These are phyloP conservation scores for Globisporangium okanoganense DNA, from an alignment of 352 stramenopile species.

Conservation along the genomic window DNA sequence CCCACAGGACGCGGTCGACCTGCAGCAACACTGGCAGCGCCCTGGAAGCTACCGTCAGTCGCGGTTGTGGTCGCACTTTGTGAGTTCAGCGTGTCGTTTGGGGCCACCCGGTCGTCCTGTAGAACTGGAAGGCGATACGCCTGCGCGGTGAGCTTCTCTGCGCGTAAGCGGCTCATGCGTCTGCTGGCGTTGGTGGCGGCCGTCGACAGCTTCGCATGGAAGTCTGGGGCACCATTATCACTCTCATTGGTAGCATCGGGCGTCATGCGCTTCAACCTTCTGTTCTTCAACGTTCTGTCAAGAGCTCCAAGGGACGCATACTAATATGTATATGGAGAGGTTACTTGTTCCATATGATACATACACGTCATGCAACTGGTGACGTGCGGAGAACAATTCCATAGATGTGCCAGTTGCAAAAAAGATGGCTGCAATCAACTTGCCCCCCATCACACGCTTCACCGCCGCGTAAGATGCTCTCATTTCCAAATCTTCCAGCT, in stretches of 20 bases:
- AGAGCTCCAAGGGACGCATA: not conserved
- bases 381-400: too few species aligned
- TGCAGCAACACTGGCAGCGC: not conserved
- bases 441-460: not conserved
- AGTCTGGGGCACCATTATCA: not conserved
- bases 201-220: not conserved
- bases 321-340: too few species aligned
- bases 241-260: not conserved
- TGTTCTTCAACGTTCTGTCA: not conserved
- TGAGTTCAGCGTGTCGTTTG: not conserved
- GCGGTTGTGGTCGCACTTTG: not conserved
- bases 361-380: too few species aligned
- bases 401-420: not conserved
- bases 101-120: not conserved
- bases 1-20: conserved; percentile 14
- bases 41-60: not conserved
- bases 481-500: not conserved
- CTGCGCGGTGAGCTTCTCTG: conserved; percentile 36
- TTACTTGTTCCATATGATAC: too few species aligned
- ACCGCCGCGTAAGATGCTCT: not conserved
- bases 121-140: conserved; percentile 29
- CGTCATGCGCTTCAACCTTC: not conserved
- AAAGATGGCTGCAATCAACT: not conserved
- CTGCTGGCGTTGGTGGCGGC: not conserved
- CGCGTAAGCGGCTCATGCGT: conserved; percentile 36